phyloP scores from a whole-genome alignment of 495 filamentous ascomycete species.

The Hypomontagnella submonticulosa region DNA sequence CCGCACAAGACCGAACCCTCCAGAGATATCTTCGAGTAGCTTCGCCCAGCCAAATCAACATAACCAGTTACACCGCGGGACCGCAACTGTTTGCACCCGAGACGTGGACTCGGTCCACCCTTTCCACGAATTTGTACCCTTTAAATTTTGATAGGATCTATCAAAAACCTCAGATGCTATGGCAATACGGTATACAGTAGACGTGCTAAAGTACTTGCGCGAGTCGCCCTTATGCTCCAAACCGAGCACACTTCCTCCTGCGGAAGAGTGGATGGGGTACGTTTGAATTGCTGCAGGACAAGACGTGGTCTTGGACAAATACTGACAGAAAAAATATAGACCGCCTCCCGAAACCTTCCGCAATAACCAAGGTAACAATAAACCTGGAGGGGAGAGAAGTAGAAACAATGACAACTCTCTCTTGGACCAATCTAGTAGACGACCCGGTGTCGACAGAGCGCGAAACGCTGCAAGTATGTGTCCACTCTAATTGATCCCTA shows the following conservation, averaged over 20 bases:
- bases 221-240: slow-evolving; percentile 87
- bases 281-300: slow-evolving; percentile 39
- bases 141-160: not conserved
- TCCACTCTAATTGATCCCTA: slow-evolving; percentile 29
- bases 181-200: slow-evolving; percentile 75
- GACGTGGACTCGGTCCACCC: slow-evolving; percentile 4
- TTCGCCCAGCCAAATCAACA: slow-evolving; percentile 8
- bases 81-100: not conserved
- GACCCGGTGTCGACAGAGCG: slow-evolving; percentile 69
- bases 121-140: not conserved
- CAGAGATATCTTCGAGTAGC: slow-evolving; percentile 1
- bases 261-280: slow-evolving; percentile 99
- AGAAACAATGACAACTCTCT: slow-evolving; percentile 55
- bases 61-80: not conserved
- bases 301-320: slow-evolving; percentile 6
- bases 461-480: slow-evolving; percentile 63
- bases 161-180: slow-evolving; percentile 49
- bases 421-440: slow-evolving; percentile 63
- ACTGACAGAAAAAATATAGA: slow-evolving; percentile 44
- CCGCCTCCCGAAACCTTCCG: slow-evolving; percentile 57
- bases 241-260: slow-evolving; percentile 81
- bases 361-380: slow-evolving; percentile 51
- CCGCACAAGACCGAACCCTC: slow-evolving; percentile 28
- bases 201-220: slow-evolving; percentile 80
- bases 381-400: slow-evolving; percentile 54